Conservation (phyloP, 305 asterid genomes). For the Fraxinus dipetala region DNA sequence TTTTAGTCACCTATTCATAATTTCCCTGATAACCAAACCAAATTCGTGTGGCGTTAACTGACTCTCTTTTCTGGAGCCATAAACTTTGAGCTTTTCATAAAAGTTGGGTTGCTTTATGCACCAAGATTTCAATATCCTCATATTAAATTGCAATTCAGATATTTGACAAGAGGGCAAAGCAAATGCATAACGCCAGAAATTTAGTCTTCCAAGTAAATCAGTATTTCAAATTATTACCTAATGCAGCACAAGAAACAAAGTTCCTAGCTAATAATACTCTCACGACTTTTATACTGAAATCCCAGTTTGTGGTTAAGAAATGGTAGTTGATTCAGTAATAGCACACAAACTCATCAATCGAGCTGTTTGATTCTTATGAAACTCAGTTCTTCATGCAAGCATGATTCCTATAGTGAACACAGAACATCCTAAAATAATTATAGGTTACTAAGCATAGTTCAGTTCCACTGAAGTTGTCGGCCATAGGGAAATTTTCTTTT, state of each 20-base stretch:
- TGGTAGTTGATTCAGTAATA: not conserved
- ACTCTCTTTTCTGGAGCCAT: not conserved
- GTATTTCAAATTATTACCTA: not conserved
- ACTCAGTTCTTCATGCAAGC: not conserved
- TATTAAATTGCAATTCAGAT: not conserved
- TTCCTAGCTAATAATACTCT: not conserved
- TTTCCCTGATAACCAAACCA: not conserved
- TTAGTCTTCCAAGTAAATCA: not conserved
- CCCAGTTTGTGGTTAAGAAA: not conserved
- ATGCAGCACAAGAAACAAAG: not conserved
- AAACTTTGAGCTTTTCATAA: not conserved
- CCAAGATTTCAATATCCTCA: not conserved
- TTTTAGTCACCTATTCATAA: not conserved
- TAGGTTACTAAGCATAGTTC: not conserved
- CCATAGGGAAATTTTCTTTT: not conserved
- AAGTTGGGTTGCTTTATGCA: not conserved
- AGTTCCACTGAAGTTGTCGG: not conserved
- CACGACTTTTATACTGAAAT: not conserved
- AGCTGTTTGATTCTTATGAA: not conserved
- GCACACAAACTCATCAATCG: not conserved
- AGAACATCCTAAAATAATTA: not conserved
- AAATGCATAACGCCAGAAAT: not conserved
- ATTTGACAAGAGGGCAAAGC: not conserved
- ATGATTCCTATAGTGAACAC: not conserved
- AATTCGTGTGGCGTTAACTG: not conserved